Base-by-base conservation (phyloP, 495 filamentous ascomycete genomes). In the Xanthoparmelia taractica region DNA sequence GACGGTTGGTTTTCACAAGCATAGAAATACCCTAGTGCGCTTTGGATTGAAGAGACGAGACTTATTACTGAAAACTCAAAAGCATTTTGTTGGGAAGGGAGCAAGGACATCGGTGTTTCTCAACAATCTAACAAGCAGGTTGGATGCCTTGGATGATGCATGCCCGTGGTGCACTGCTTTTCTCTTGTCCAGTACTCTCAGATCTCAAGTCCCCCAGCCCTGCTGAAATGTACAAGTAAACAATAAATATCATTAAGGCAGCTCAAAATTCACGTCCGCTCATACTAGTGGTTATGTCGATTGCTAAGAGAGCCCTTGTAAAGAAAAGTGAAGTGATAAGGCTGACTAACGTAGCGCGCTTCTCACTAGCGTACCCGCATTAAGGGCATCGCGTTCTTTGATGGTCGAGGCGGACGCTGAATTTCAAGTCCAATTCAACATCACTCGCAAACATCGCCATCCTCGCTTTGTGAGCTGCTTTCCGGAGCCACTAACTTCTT, bases 1-100 rank as follows among this genome's bases (percentile, higher is more conserved):
- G 58, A 58, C 37, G 56, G 29, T 64, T 63, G 37, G 23, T 63
- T 57, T 56, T 65, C 33, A 47, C 52, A 47, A 58, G 65, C 63
- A 64, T 69, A 66, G 67, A 69, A 63, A 64, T 67, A 64, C 64
- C 67, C 60, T 36, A 37, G 65, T 56, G 60, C 58, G 67, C 55
- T 37, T 58, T 58, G 55, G 56, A 59, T 55, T 58, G n/a, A 27
- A 58, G 27, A 38, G 41, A 63, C 33, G 57, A 45, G 40, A 63
- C 59, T 52, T 63, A 45, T 38, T 34, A 12, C 47, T 36, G 48
- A 29, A 60, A 58, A 59, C 61, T 64, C 54, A 63, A 64, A 66
- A 64, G 64, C 59, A 57, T 57, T 58, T 52, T 34, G 41, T 37
- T 57, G 38, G 59, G 55, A 63, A 57, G 54, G 61, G 23, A 38